Evolutionary conservation across 75 land plant genomes (phyloP).

Genomic region (Picea glauca): DNA sequence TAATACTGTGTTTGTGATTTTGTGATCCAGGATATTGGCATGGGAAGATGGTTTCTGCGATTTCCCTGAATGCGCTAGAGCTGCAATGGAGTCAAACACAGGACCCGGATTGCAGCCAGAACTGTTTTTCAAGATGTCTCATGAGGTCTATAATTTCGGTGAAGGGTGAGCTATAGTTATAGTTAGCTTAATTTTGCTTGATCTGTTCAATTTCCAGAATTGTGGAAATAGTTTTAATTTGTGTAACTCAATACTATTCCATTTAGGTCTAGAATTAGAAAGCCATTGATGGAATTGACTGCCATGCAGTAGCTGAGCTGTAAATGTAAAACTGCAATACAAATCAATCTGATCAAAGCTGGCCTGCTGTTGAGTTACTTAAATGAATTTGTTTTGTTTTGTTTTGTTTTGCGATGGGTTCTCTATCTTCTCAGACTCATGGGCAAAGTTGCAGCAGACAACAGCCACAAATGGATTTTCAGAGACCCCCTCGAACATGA

Average conservation of each 20-base stretch:
- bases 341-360: too few relatives aligned
- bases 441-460: conserved; percentile 95
- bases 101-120: conserved; percentile 33
- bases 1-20: too few relatives aligned
- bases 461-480: conserved; percentile 90
- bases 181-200: background rate
- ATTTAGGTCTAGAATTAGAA: too few relatives aligned
- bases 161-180: conserved; percentile 41
- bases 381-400: too few relatives aligned
- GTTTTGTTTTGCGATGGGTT: background rate
- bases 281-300: background rate
- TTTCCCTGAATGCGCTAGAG: conserved; percentile 8
- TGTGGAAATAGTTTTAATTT: background rate
- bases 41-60: conserved; percentile 57
- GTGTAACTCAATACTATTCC: too few relatives aligned
- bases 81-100: background rate
- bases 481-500: conserved; percentile 79
- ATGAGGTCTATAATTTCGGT: conserved; percentile 57
- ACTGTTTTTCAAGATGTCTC: conserved; percentile 50
- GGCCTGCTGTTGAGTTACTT: too few relatives aligned
- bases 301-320: background rate
- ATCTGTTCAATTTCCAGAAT: background rate
- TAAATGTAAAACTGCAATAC: background rate
- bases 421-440: conserved; percentile 53
- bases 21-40: conserved; percentile 28